phyloP scores from a whole-genome alignment of 1,139 yeast species.

The Pichia cactophila region DNA sequence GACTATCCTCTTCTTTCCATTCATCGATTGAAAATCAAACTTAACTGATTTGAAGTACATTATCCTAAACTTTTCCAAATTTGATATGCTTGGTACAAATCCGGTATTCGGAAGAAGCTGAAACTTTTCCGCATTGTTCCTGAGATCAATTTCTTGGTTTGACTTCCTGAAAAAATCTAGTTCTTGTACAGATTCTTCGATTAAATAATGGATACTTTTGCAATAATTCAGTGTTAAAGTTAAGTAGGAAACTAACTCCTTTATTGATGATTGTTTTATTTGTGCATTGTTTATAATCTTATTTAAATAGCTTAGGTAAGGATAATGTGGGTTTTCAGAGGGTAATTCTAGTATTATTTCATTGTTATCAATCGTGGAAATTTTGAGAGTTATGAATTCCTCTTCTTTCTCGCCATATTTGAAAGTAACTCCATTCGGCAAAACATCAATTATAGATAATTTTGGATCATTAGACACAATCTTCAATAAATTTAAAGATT shows the following conservation, averaged over 20 bases:
- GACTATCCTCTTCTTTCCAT: conserved; percentile 6
- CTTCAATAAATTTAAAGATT: conserved; percentile 22
- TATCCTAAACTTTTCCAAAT: conserved; percentile 20
- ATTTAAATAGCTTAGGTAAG: conserved; percentile 20
- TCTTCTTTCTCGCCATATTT: conserved; percentile 23
- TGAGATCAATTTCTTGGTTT: conserved; percentile 10
- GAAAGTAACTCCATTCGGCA: conserved; percentile 23
- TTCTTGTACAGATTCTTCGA: neutral
- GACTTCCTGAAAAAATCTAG: conserved; percentile 12
- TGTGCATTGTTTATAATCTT: conserved; percentile 6
- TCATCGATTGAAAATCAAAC: conserved; percentile 8
- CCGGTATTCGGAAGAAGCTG: conserved; percentile 7
- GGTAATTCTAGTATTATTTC: conserved; percentile 22
- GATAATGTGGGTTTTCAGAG: conserved; percentile 22
- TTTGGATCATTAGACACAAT: conserved; percentile 22
- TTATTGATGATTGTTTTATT: conserved; percentile 15
- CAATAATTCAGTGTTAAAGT: conserved; percentile 25
- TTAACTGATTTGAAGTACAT: conserved; percentile 17
- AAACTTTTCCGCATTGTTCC: conserved; percentile 7
- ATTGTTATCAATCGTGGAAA: conserved; percentile 12
- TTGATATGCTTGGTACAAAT: conserved; percentile 11
- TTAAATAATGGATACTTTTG: conserved; percentile 2
- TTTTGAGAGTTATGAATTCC: conserved; percentile 22
- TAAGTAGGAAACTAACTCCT: conserved; percentile 22
- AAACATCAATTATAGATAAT: conserved; percentile 22